A percentile compares a stretch with the other conserved stretches of the same genome.
These are phyloP conservation scores for Diaporthe citriasiana DNA, from an alignment of 2,329 filamentous ascomycete species.

Conservation along the genomic window DNA sequence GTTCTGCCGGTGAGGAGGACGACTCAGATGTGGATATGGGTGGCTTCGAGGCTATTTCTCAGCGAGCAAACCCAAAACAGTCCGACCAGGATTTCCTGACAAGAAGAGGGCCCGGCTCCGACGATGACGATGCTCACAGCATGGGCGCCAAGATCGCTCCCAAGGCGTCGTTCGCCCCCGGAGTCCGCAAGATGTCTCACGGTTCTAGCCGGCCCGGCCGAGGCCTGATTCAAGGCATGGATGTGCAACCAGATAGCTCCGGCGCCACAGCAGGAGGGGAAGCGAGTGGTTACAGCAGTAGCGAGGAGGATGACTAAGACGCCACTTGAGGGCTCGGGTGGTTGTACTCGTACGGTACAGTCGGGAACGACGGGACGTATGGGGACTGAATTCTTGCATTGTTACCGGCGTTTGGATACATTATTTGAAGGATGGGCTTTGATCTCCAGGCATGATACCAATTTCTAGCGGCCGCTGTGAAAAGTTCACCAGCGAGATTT, in stretches of 20 bases:
- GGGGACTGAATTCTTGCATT: not conserved
- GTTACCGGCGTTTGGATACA: not conserved
- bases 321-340: not conserved
- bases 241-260: slow-evolving; percentile 53
- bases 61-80: slow-evolving; percentile 53
- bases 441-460: slow-evolving; percentile 13
- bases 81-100: slow-evolving; percentile 58
- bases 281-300: slow-evolving; percentile 54
- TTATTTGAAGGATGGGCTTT: not conserved
- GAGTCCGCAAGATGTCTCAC: slow-evolving; percentile 11
- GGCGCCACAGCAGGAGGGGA: slow-evolving; percentile 56
- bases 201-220: not conserved
- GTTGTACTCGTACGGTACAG: not conserved
- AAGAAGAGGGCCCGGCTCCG: slow-evolving; percentile 56
- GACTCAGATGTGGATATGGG: slow-evolving; percentile 48
- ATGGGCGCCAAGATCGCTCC: not conserved
- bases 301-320: slow-evolving; percentile 47
- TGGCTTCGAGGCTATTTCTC: slow-evolving; percentile 52
- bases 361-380: not conserved
- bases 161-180: not conserved
- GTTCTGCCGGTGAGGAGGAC: slow-evolving; percentile 52
- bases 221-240: slow-evolving; percentile 2
- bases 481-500: not conserved
- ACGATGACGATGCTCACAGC: slow-evolving; percentile 50
- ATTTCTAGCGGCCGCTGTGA: slow-evolving; percentile 18